These are phyloP conservation scores for Gigaspora rosea DNA, from an alignment of 192 early-diverging fungal genomes.

Conservation along the genomic window DNA sequence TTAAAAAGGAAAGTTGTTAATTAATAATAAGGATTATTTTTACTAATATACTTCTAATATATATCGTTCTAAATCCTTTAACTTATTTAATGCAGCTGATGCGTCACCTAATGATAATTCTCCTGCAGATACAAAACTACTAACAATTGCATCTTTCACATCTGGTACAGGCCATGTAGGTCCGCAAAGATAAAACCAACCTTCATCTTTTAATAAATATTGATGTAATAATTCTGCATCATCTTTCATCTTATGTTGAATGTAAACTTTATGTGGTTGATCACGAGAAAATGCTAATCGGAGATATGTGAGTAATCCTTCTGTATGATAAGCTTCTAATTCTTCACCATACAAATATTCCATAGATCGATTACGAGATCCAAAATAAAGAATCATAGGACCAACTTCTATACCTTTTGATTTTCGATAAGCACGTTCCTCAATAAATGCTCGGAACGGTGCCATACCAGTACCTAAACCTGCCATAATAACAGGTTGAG, in stretches of 20 bases:
- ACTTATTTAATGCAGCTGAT: conserved; percentile 74
- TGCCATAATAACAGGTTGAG: conserved; percentile 93
- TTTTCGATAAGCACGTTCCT: conserved; percentile 85
- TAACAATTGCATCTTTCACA: conserved; percentile 88
- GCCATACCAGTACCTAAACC: conserved; percentile 98
- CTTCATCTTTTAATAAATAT: conserved; percentile 74
- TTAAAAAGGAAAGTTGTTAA: not conserved
- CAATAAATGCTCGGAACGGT: conserved; percentile 96
- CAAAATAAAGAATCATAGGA: conserved; percentile 95
- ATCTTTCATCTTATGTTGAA: conserved; percentile 93
- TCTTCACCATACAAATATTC: conserved; percentile 98
- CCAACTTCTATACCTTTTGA: conserved; percentile 80
- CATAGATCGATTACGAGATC: conserved; percentile 88
- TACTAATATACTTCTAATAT: conserved; percentile 87
- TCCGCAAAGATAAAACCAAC: conserved; percentile 96
- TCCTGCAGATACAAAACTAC: conserved; percentile 66
- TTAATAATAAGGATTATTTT: not conserved
- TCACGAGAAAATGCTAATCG: conserved; percentile 94
- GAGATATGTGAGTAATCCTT: conserved; percentile 86
- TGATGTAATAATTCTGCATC: conserved; percentile 74
- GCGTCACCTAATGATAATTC: conserved; percentile 65
- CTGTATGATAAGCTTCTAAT: conserved; percentile 89
- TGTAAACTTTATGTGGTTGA: conserved; percentile 92
- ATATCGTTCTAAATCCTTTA: conserved; percentile 92
- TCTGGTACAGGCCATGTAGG: conserved; percentile 96